Percentiles rank a stretch among this genome's conserved stretches.
Evolutionary conservation across 805 yeast genomes (phyloP).

Genomic region (Wickerhamiella cacticola): DNA sequence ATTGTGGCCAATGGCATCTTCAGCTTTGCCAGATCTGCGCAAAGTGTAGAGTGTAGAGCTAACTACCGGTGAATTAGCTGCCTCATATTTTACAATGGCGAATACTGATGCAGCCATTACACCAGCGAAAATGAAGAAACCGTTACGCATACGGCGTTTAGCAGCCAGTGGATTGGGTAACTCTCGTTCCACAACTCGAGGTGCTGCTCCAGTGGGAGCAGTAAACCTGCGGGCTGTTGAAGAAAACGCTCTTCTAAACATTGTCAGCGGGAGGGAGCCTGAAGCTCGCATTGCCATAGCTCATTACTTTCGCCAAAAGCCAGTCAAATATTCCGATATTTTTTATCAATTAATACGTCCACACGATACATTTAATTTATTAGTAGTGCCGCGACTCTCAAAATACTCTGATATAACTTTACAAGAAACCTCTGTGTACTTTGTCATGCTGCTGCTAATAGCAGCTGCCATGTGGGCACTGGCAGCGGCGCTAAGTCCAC

Average conservation of each 20-base stretch:
- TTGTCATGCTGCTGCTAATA: conserved; percentile 4
- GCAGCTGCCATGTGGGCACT: neutral
- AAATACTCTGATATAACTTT: neutral
- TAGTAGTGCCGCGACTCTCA: neutral
- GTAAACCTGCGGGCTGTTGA: neutral
- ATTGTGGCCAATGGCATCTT: conserved; percentile 56
- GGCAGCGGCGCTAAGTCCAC: neutral
- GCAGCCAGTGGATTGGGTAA: conserved; percentile 48
- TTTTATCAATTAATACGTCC: too few species aligned
- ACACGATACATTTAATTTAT: too few species aligned
- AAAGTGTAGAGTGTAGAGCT: conserved; percentile 75
- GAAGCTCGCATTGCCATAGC: too few species aligned
- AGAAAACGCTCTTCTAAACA: conserved; percentile 4
- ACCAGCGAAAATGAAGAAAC: conserved; percentile 43
- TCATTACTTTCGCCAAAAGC: too few species aligned
- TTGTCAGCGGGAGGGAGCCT: conserved; percentile 2
- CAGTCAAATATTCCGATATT: too few species aligned
- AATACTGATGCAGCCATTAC: conserved; percentile 45
- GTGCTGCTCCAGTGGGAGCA: neutral
- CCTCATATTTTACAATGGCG: conserved; percentile 84
- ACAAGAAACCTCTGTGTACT: neutral
- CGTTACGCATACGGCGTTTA: conserved; percentile 38
- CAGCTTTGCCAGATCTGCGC: conserved; percentile 59
- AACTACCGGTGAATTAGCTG: conserved; percentile 78
- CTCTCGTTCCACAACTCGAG: conserved; percentile 33